These are phyloP conservation scores for Penicillium sp. DNA, from an alignment of 2,329 filamentous ascomycete species.

Conservation along the genomic window DNA sequence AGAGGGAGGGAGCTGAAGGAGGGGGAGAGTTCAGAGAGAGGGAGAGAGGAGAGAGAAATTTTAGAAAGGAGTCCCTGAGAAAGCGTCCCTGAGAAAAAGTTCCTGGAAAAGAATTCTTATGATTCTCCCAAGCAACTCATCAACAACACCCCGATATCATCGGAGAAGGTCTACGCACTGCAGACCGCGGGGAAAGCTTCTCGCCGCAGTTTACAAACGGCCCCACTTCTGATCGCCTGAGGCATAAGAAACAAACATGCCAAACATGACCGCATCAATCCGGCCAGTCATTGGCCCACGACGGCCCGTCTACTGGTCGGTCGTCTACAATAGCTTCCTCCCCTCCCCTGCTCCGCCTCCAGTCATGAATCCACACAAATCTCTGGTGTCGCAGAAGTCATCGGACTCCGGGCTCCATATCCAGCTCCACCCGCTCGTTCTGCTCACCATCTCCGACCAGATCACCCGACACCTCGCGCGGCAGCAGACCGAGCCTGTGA, in stretches of 20 bases:
- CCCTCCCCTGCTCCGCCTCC: conserved; percentile 1
- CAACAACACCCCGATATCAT: too few species aligned
- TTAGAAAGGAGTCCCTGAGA: too few species aligned
- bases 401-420: conserved; percentile 76
- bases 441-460: conserved; percentile 95
- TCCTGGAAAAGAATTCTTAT: too few species aligned
- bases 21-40: too few species aligned
- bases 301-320: conserved; percentile 3
- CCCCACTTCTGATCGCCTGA: conserved; percentile 1
- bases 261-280: conserved; percentile 30
- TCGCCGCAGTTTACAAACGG: background rate
- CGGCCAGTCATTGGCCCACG: background rate
- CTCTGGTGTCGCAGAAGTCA: conserved; percentile 67
- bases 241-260: conserved; percentile 26
- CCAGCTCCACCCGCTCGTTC: conserved; percentile 87
- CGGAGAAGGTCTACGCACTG: too few species aligned
- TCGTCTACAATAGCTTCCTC: conserved; percentile 6
- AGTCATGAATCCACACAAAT: conserved; percentile 57
- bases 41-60: too few species aligned
- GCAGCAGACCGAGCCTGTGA: conserved; percentile 71
- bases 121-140: too few species aligned
- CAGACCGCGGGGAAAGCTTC: conserved; percentile 28
- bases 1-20: background rate
- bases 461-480: conserved; percentile 88
- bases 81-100: too few species aligned